phyloP scores from a whole-genome alignment of 2,329 filamentous ascomycete genomes.

The Fusarium foetens region DNA sequence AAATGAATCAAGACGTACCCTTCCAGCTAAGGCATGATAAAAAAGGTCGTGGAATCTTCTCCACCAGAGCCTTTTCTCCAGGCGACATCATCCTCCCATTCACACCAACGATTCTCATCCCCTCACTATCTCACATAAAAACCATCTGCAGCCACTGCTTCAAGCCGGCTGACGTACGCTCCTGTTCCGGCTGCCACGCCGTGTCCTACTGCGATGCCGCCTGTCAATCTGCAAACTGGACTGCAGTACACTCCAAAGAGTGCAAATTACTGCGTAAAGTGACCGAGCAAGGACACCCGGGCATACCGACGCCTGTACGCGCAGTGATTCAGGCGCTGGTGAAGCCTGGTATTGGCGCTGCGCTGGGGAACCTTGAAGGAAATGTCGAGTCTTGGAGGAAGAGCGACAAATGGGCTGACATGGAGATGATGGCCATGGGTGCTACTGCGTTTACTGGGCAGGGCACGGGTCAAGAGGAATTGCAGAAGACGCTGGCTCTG shows the following conservation, averaged over 20 bases:
- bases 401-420: slow-evolving; percentile 56
- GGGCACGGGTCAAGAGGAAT: slow-evolving; percentile 48
- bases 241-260: slow-evolving; percentile 62
- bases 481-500: slow-evolving; percentile 57
- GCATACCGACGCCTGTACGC: slow-evolving; percentile 65
- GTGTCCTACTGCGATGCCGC: slow-evolving; percentile 63
- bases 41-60: slow-evolving; percentile 60
- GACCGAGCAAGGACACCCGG: slow-evolving; percentile 39
- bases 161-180: slow-evolving; percentile 41
- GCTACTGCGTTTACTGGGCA: slow-evolving; percentile 55
- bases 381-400: slow-evolving; percentile 55
- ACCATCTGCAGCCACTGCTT: slow-evolving; percentile 64
- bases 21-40: slow-evolving; percentile 45
- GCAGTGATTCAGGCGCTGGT: slow-evolving; percentile 64
- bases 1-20: slow-evolving; percentile 31
- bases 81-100: slow-evolving; percentile 61
- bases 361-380: slow-evolving; percentile 56
- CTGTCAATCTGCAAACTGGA: slow-evolving; percentile 68
- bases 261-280: slow-evolving; percentile 58
- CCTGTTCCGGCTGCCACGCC: slow-evolving; percentile 65
- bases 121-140: slow-evolving; percentile 55
- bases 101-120: slow-evolving; percentile 57
- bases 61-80: slow-evolving; percentile 55
- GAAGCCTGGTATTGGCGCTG: slow-evolving; percentile 48
- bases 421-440: slow-evolving; percentile 60